phyloP scores from a whole-genome alignment of 1,139 yeast genomes.

The Blastobotrys arbuscula region DNA sequence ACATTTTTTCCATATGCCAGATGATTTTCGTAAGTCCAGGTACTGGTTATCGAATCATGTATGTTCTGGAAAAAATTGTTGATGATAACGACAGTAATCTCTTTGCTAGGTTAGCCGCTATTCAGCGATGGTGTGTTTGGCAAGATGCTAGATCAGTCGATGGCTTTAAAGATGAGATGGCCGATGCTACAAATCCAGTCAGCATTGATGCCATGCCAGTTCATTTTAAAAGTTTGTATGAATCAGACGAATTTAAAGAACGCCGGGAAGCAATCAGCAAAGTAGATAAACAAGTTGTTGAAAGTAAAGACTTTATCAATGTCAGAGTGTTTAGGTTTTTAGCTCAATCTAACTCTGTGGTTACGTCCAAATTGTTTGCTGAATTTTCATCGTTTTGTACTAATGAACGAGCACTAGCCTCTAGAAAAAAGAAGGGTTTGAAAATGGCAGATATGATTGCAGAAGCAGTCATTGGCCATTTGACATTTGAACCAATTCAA shows the following conservation, averaged over 20 bases:
- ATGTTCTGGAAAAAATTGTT: slow-evolving; percentile 25
- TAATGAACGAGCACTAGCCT: slow-evolving; percentile 23
- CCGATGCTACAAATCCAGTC: slow-evolving; percentile 26
- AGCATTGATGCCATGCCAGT: slow-evolving; percentile 21
- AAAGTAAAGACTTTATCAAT: slow-evolving; percentile 18
- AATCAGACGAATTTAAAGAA: slow-evolving; percentile 24
- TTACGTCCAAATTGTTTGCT: slow-evolving; percentile 27
- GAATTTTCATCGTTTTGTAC: slow-evolving; percentile 25
- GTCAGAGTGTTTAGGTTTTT: slow-evolving; percentile 30
- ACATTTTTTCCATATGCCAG: slow-evolving; percentile 26
- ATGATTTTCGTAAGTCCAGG: slow-evolving; percentile 30
- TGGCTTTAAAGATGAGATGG: slow-evolving; percentile 17
- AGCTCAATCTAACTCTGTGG: slow-evolving; percentile 26
- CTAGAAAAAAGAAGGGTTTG: slow-evolving; percentile 27
- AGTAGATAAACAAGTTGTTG: neutral
- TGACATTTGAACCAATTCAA: slow-evolving; percentile 19
- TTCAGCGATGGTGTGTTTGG: slow-evolving; percentile 29
- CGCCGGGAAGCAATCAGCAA: slow-evolving; percentile 22
- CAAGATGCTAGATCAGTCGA: slow-evolving; percentile 24
- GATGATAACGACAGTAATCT: neutral
- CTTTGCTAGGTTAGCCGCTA: slow-evolving; percentile 18
- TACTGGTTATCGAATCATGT: slow-evolving; percentile 29
- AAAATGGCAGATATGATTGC: slow-evolving; percentile 31
- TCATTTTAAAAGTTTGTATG: slow-evolving; percentile 20
- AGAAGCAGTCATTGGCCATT: slow-evolving; percentile 25